A percentile compares a stretch with the other conserved stretches of the same genome.
These are phyloP conservation scores for Hypsizygus marmoreus DNA, from an alignment of 768 basidiomycete genomes.

Conservation along the genomic window DNA sequence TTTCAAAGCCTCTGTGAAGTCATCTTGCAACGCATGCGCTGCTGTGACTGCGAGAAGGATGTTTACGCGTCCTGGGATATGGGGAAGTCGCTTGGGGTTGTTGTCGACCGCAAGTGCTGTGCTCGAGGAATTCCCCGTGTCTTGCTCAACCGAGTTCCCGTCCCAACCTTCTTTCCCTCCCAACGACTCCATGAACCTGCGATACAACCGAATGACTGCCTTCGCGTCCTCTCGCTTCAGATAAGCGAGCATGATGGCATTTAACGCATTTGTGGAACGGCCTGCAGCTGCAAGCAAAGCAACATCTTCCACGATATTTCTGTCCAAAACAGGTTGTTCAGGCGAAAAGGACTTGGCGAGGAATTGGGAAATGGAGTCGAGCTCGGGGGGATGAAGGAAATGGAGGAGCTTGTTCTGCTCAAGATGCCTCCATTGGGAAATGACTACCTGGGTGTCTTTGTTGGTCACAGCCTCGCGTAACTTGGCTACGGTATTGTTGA, in stretches of 20 bases:
- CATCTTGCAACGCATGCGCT: constrained; percentile 59
- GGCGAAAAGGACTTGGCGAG: constrained; percentile 29
- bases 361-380: constrained; percentile 39
- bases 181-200: constrained; percentile 31
- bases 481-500: constrained; percentile 35
- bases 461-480: constrained; percentile 40
- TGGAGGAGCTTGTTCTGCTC: constrained; percentile 43
- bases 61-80: constrained; percentile 32
- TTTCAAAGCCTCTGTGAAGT: constrained; percentile 58
- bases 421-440: constrained; percentile 44
- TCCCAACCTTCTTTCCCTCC: constrained; percentile 22
- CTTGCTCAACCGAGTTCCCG: constrained; percentile 15
- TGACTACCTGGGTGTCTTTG: constrained; percentile 30
- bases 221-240: constrained; percentile 42
- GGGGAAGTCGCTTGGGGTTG: constrained; percentile 19
- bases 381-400: constrained; percentile 43
- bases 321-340: constrained; percentile 22
- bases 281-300: constrained; percentile 49
- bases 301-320: constrained; percentile 41
- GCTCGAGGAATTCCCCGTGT: constrained; percentile 2
- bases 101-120: constrained; percentile 17
- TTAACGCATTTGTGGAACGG: constrained; percentile 48
- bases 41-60: constrained; percentile 56
- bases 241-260: constrained; percentile 48
- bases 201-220: constrained; percentile 47